These are phyloP conservation scores for Metschnikowia continentalis DNA, from an alignment of 805 yeast genomes.

Conservation along the genomic window DNA sequence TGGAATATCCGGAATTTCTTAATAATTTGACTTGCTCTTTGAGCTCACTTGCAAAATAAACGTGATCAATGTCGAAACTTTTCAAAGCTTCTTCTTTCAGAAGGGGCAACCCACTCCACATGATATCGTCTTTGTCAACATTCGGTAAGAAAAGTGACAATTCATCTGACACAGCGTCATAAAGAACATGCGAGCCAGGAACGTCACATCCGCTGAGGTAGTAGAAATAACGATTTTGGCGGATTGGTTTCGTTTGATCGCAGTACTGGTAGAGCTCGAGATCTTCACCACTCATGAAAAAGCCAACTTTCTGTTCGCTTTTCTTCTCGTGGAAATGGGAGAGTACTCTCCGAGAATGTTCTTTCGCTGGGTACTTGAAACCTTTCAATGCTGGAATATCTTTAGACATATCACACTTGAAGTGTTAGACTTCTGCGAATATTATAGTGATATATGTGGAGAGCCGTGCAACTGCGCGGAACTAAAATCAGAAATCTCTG, in stretches of 20 bases:
- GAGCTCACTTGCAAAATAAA: constrained; percentile 56
- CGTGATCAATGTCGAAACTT: constrained; percentile 79
- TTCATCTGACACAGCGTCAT: constrained; percentile 47
- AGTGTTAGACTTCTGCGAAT: background rate
- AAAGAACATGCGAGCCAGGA: constrained; percentile 71
- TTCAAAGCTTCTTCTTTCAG: constrained; percentile 57
- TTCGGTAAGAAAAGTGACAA: constrained; percentile 76
- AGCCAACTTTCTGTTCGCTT: constrained; percentile 24
- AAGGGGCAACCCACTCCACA: constrained; percentile 95
- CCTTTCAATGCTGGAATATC: constrained; percentile 3
- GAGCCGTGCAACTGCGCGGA: constrained; percentile 4
- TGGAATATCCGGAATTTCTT: constrained; percentile 20
- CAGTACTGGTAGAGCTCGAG: constrained; percentile 63
- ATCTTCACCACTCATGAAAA: constrained; percentile 61
- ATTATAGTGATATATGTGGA: background rate
- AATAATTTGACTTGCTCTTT: constrained; percentile 29
- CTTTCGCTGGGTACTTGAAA: constrained; percentile 75
- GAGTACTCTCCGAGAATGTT: constrained; percentile 59
- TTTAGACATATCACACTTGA: background rate
- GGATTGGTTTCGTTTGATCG: constrained; percentile 72
- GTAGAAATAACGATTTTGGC: constrained; percentile 89
- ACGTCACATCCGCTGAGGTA: constrained; percentile 80
- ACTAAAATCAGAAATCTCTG: background rate
- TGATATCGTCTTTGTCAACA: constrained; percentile 80
- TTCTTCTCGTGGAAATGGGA: constrained; percentile 29